A percentile compares a stretch with the other conserved stretches of the same genome.
Evolutionary conservation across 441 rosid species (phyloP).

Genomic region (Dalechampia spathulata): DNA sequence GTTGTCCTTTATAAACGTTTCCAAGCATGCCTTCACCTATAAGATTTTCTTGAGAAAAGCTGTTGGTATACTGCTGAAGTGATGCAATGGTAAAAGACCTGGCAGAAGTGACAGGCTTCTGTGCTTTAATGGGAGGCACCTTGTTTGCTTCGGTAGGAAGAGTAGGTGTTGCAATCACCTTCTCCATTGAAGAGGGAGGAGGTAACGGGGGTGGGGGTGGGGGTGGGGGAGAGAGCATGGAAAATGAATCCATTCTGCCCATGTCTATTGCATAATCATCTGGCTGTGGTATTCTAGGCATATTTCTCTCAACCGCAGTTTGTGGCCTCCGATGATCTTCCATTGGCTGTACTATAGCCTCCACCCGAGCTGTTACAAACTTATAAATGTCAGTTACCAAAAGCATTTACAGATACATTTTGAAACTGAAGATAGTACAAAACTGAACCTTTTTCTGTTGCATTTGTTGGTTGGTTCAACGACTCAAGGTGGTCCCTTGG

Average conservation of each 20-base stretch:
- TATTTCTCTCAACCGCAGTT: slow-evolving; percentile 37
- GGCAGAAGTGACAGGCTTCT: slow-evolving; percentile 42
- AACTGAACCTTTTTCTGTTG: slow-evolving; percentile 59
- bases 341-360: slow-evolving; percentile 22
- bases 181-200: slow-evolving; percentile 36
- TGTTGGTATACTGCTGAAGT: slow-evolving; percentile 92
- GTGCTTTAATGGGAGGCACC: slow-evolving; percentile 42
- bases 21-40: slow-evolving; percentile 95
- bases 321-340: slow-evolving; percentile 39
- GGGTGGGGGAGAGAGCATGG: slow-evolving; percentile 34
- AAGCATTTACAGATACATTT: slow-evolving; percentile 4
- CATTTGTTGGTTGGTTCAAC: slow-evolving; percentile 36
- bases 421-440: slow-evolving; percentile 2
- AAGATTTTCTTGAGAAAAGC: slow-evolving; percentile 92
- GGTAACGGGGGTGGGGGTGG: slow-evolving; percentile 45
- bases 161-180: slow-evolving; percentile 45
- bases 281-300: slow-evolving; percentile 31
- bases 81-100: slow-evolving; percentile 78
- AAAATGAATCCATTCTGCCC: slow-evolving; percentile 31
- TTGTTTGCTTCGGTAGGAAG: slow-evolving; percentile 39
- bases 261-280: slow-evolving; percentile 55
- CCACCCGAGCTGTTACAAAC: slow-evolving; percentile 36
- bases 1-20: slow-evolving; percentile 77
- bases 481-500: slow-evolving; percentile 36
- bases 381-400: neutral